Conservation (phyloP, 495 filamentous ascomycete species). For the Penicillium longicatenatum region DNA sequence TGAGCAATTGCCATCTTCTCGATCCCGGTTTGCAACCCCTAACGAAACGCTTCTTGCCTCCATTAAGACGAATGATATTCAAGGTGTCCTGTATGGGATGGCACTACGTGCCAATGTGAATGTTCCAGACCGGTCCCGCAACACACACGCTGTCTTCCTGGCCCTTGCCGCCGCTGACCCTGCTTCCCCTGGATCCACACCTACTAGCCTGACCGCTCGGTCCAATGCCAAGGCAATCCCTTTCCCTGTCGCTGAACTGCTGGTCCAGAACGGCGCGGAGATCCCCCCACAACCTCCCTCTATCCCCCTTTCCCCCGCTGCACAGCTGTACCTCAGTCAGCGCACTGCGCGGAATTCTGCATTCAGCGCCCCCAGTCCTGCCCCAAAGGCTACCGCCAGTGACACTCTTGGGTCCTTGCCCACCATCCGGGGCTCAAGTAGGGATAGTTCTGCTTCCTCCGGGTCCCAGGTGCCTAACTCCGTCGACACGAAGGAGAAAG, state of each 20-base stretch:
- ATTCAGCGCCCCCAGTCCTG: constrained; percentile 25
- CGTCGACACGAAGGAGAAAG: constrained; percentile 44
- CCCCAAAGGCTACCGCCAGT: constrained; percentile 23
- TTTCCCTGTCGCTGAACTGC: constrained; percentile 88
- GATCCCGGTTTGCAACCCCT: constrained; percentile 75
- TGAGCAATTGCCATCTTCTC: constrained; percentile 69
- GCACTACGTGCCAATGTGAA: constrained; percentile 89
- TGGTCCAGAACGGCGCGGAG: constrained; percentile 92
- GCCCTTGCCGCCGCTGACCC: constrained; percentile 95
- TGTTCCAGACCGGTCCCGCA: constrained; percentile 79
- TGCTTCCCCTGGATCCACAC: constrained; percentile 61
- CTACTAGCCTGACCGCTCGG: constrained; percentile 39
- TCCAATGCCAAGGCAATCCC: constrained; percentile 45
- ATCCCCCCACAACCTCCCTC: constrained; percentile 72
- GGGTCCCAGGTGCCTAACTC: constrained; percentile 32
- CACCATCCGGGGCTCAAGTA: constrained; percentile 39
- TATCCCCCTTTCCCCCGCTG: constrained; percentile 74
- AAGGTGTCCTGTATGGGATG: constrained; percentile 87
- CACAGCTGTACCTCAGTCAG: constrained; percentile 80
- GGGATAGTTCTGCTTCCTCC: constrained; percentile 26
- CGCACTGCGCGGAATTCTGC: constrained; percentile 58
- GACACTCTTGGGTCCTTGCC: constrained; percentile 52
- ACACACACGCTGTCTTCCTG: constrained; percentile 84
- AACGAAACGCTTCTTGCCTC: constrained; percentile 92
- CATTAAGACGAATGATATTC: constrained; percentile 92